Base-by-base conservation (phyloP, 176 grass and related monocot species). In the Olyra latifolia region DNA sequence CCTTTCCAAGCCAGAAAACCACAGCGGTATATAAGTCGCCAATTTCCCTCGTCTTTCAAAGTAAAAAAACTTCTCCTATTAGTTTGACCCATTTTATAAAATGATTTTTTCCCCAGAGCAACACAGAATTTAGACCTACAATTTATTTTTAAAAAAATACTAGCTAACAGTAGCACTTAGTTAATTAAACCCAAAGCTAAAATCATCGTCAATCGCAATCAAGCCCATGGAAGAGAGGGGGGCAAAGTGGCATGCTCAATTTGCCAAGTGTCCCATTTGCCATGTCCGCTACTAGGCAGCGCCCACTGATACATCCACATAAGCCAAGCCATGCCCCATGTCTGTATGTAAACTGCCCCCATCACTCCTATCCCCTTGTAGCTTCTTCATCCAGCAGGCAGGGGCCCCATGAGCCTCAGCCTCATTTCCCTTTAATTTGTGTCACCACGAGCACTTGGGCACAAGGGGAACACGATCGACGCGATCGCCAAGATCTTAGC, bases 401-500 rank as follows among this genome's bases (percentile, higher is more conserved):
- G 16, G 57, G 82, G 72, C 8, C 87, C 82, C 71, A 85, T 58
- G 39, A 35, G 71, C 82, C 74, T 62, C 60, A 79, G 59, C 60
- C 25, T 71, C 45, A 64, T 24, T 27, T 27, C 53, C 66, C 64
- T 85, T 77, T 72, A 65, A 63, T 29, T 89, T 77, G 77, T 71
- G 56, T 71, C 49, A 72, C 50, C 64, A 22, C 77, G 71, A 40
- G 62, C 57, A 57, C 45, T 55, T 35, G 32, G 32, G 27, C 76
- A 84, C 71, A 84, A 61, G 74, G 74, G 81, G 75, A 79, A 80
- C 87, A 88, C 68, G 87, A 84, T 80, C 68, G 87, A 84, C 75
- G 72, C 69, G 53, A 68, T 62, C 20, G 76, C 19, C 71, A 84
- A 84, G 32, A 88, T 88, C 81, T 88, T 84, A 84, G 87, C 87